Percentiles rank a stretch among this genome's conserved stretches.
Conservation (phyloP, 2,329 filamentous ascomycete genomes). For the Penicillium sp. region DNA sequence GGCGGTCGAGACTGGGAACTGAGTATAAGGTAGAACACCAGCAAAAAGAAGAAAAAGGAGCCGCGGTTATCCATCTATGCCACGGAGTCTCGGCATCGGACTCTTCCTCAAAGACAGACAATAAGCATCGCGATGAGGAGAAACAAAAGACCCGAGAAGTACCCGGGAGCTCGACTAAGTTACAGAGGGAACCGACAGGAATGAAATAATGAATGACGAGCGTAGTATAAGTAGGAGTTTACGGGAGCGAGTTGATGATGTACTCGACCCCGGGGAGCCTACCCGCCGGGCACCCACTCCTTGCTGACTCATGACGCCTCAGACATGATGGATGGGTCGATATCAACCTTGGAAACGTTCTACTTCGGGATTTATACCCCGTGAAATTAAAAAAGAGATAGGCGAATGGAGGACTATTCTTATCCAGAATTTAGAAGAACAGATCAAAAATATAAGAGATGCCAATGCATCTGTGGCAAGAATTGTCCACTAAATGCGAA, state of each 20-base stretch:
- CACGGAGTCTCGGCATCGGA: constrained; percentile 26
- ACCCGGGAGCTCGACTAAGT: constrained; percentile 3
- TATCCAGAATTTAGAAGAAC: background rate
- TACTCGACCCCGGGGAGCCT: constrained; percentile 21
- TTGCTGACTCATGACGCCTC: constrained; percentile 18
- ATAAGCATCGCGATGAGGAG: constrained; percentile 27
- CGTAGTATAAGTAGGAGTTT: constrained; percentile 11
- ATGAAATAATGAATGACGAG: constrained; percentile 25
- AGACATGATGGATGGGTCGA: constrained; percentile 6
- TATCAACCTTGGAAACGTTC: constrained; percentile 6
- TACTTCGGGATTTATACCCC: constrained; percentile 5
- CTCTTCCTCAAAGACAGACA: constrained; percentile 19
- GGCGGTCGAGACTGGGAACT: constrained; percentile 47
- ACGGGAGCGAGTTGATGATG: constrained; percentile 22
- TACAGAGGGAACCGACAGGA: constrained; percentile 1
- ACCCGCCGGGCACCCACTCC: constrained; percentile 17
- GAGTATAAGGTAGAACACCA: constrained; percentile 55
- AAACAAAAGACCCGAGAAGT: background rate
- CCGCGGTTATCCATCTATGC: constrained; percentile 48
- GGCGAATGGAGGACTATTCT: background rate
- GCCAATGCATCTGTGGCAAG: background rate
- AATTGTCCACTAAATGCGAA: constrained; percentile 4
- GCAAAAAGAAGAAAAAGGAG: constrained; percentile 50
- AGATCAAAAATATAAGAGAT: background rate
- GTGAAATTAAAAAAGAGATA: background rate